These are phyloP conservation scores for Boletus insuetus DNA, from an alignment of 768 basidiomycete species.

Conservation along the genomic window DNA sequence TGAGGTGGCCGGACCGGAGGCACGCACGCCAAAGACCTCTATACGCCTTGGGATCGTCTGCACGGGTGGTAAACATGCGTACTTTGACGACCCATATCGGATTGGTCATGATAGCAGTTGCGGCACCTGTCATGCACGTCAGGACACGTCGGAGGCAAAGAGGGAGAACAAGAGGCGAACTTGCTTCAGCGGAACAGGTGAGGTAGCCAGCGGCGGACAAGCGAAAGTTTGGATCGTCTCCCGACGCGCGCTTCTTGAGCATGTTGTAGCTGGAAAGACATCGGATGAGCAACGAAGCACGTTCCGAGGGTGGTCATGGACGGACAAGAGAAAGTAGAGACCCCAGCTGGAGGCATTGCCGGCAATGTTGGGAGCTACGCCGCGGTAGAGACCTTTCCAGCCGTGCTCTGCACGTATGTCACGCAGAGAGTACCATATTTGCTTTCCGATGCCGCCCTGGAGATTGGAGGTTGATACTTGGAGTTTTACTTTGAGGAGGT, in stretches of 20 bases:
- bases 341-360: conserved; percentile 98
- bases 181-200: conserved; percentile 91
- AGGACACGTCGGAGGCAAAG: conserved; percentile 11
- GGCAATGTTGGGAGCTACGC: conserved; percentile 85
- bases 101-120: conserved; percentile 92
- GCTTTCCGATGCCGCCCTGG: conserved; percentile 58
- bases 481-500: conserved; percentile 90
- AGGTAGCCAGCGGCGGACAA: conserved; percentile 80
- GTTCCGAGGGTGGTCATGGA: background rate
- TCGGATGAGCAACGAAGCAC: conserved; percentile 1
- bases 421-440: conserved; percentile 73
- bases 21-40: conserved; percentile 68
- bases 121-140: conserved; percentile 60
- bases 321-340: conserved; percentile 93
- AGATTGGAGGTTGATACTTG: conserved; percentile 78
- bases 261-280: conserved; percentile 73
- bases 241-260: conserved; percentile 78
- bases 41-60: conserved; percentile 70
- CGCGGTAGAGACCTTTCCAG: conserved; percentile 85
- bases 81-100: conserved; percentile 98
- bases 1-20: background rate
- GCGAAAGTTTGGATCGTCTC: conserved; percentile 59
- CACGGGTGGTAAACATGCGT: conserved; percentile 85
- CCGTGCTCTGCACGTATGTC: conserved; percentile 76
- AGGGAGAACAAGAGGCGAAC: conserved; percentile 54